phyloP scores from a whole-genome alignment of 2,329 filamentous ascomycete species.

The Xylaria sp. region DNA sequence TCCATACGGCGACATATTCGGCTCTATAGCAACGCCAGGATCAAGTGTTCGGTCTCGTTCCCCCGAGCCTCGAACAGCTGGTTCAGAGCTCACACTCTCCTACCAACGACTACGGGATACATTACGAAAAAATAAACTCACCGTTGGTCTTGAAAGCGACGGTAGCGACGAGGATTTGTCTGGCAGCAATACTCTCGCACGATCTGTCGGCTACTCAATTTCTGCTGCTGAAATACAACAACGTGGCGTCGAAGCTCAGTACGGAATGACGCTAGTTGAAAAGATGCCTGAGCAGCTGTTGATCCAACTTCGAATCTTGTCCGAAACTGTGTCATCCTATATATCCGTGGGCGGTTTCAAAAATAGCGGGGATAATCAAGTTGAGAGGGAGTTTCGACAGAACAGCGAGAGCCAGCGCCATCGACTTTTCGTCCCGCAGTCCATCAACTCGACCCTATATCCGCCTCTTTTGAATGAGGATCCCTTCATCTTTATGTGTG shows the following conservation, averaged over 20 bases:
- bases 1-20: constrained; percentile 57
- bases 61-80: constrained; percentile 51
- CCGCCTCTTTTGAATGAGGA: constrained; percentile 74
- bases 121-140: constrained; percentile 65
- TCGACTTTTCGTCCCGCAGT: constrained; percentile 76
- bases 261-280: constrained; percentile 80
- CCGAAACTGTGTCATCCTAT: constrained; percentile 89
- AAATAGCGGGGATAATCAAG: constrained; percentile 67
- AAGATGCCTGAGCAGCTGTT: constrained; percentile 86
- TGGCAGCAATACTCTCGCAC: constrained; percentile 69
- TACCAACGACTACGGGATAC: constrained; percentile 71
- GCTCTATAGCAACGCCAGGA: constrained; percentile 53
- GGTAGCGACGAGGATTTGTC: constrained; percentile 60
- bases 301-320: constrained; percentile 86
- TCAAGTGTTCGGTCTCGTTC: constrained; percentile 51
- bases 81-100: constrained; percentile 67
- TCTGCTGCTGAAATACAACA: constrained; percentile 92
- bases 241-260: constrained; percentile 80
- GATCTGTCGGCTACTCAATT: constrained; percentile 83
- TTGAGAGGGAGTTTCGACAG: constrained; percentile 73
- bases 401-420: constrained; percentile 78
- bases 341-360: constrained; percentile 79
- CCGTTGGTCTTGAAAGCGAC: constrained; percentile 33
- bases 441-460: constrained; percentile 58
- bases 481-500: constrained; percentile 82